phyloP scores from a whole-genome alignment of 1,284 basidiomycete species.

The Spongispora temasekensis region DNA sequence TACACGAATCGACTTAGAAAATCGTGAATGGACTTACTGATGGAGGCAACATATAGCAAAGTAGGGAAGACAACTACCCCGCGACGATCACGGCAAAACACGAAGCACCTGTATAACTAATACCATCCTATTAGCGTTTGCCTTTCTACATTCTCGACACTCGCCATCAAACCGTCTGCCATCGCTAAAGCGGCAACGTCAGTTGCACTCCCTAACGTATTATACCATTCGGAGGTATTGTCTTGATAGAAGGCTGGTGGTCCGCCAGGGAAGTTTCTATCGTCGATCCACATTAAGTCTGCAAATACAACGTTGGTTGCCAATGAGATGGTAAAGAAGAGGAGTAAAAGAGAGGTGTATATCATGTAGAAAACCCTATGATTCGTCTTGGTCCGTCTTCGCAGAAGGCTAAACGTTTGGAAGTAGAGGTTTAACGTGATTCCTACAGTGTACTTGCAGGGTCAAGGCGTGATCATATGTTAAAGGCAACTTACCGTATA shows the following conservation, averaged over 20 bases:
- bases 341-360: constrained; percentile 1
- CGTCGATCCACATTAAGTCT: constrained; percentile 9
- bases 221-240: constrained; percentile 8
- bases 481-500: constrained; percentile 1
- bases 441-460: constrained; percentile 1
- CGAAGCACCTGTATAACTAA: constrained; percentile 8
- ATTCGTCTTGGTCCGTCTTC: not conserved
- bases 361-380: not conserved
- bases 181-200: constrained; percentile 3
- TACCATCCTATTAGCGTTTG: not conserved
- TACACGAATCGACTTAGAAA: not conserved
- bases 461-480: not conserved
- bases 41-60: not conserved
- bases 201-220: constrained; percentile 1
- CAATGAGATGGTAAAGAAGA: constrained; percentile 4
- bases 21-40: not conserved
- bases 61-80: constrained; percentile 5
- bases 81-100: constrained; percentile 1
- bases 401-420: constrained; percentile 4
- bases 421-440: constrained; percentile 4
- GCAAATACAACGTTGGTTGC: constrained; percentile 6
- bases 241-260: not conserved
- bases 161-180: constrained; percentile 8
- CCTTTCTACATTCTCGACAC: not conserved
- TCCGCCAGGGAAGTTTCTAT: constrained; percentile 2